Evolutionary conservation across 2,329 filamentous ascomycete genomes (phyloP), one percentile per base, ranked within the genome.

Genomic region (Scedosporium apiospermum): DNA sequence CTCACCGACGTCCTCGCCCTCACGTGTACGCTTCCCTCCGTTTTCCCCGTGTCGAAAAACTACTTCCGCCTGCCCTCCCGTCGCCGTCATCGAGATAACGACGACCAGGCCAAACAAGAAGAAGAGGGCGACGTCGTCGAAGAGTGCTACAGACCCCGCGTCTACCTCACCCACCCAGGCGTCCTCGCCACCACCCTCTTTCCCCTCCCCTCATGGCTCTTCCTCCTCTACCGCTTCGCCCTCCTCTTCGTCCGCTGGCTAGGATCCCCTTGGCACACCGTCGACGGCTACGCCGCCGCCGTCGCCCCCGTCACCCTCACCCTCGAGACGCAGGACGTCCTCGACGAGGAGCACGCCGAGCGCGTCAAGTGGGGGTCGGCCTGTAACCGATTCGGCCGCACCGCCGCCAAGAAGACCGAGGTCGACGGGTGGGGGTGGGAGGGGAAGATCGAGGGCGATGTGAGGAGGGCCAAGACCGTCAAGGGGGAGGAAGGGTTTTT

Each of bases 211-310:
- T 80, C 82, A 66, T 78, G 92, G 66, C 80, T 96, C 64, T 83
- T 85, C 66, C 87, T 85, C 72, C 78, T 82, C 65, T 95, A 95
- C 83, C 74, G 84, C 60, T 70, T 83, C 21, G 78, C 83, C 3
- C 87, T 96, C 71, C 87, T 87, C 72, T 53, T 96, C 16, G 85
- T 86, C 14, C 89, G 93, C 66, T 86, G 83, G 78, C 72, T 92
- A 27, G 95, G 95, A 58, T 96, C 90, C 2, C 90, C 90, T 10
- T 99, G 95, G 95, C 93, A 98, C 73, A 81, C 84, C 0, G 80
- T 90, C 58, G 82, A 82, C n/a, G 81, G 87, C 0, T 96, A 96
- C 76, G 82, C 83, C 21, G 93, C 89, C 51, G 91, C 93, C 6
- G 82, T 82, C 58, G 85, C 91, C 0, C 83, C 90, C 4, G 87